These are phyloP conservation scores for Kockiozyma suomiensis DNA, from an alignment of 805 yeast species.

Conservation along the genomic window DNA sequence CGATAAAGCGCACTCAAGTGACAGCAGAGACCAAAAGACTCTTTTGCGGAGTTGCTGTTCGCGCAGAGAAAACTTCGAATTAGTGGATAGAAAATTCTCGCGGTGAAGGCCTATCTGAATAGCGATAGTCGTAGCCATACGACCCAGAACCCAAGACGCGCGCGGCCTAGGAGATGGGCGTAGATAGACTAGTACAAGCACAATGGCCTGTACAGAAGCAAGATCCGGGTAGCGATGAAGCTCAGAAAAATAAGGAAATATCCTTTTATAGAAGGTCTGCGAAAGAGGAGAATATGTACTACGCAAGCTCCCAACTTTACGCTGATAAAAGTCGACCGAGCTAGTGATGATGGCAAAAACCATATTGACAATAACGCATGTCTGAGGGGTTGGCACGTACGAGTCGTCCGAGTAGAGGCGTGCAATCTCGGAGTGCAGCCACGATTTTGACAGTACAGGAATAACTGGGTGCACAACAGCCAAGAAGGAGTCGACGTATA, in stretches of 20 bases:
- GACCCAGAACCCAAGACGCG: slow-evolving; percentile 23
- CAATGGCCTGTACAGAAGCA: slow-evolving; percentile 21
- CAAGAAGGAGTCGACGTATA: slow-evolving; percentile 20
- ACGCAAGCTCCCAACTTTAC: slow-evolving; percentile 17
- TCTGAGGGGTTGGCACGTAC: slow-evolving; percentile 16
- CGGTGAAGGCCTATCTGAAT: slow-evolving; percentile 30
- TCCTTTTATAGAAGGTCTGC: slow-evolving; percentile 19
- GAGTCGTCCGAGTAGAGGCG: slow-evolving; percentile 17
- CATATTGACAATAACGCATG: slow-evolving; percentile 27
- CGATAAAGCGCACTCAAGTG: slow-evolving; percentile 18
- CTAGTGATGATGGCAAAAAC: slow-evolving; percentile 26
- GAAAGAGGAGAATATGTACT: slow-evolving; percentile 16
- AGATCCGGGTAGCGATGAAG: slow-evolving; percentile 16
- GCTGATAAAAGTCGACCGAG: slow-evolving; percentile 24
- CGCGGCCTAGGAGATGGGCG: slow-evolving; percentile 30
- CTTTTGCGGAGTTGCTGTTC: slow-evolving; percentile 27
- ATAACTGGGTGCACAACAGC: slow-evolving; percentile 24
- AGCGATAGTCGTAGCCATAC: slow-evolving; percentile 27
- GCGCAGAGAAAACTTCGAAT: background rate
- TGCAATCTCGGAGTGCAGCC: slow-evolving; percentile 19
- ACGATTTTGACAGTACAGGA: slow-evolving; percentile 20
- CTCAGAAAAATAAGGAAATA: slow-evolving; percentile 19
- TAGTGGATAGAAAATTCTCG: slow-evolving; percentile 6
- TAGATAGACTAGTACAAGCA: slow-evolving; percentile 19
- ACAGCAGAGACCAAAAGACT: slow-evolving; percentile 25